Evolutionary conservation across 768 basidiomycete genomes (phyloP), one percentile per base, ranked within the genome.

Genomic region (Rhodosporidiobolus odoratus): DNA sequence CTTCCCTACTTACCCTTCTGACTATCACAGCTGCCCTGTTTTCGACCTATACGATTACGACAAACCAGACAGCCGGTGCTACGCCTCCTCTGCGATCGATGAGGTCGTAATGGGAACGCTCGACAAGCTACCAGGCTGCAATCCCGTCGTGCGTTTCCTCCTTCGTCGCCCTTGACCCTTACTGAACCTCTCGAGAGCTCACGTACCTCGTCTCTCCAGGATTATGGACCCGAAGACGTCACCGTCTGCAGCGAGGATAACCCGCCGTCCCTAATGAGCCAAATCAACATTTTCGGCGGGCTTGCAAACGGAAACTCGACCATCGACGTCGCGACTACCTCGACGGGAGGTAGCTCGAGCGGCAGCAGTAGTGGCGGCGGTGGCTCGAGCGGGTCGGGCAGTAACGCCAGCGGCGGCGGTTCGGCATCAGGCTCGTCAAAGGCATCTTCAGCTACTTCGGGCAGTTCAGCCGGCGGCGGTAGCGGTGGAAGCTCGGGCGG

Each of bases 11-110:
- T 19, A n/a, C 30, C 23, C 13, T 21, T 2, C 38, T n/a, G 30
- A 1, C 35, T 0, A 10, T 10, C 40, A 2, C 62, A 69, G 68
- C 27, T 69, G 68, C 35, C 4, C n/a, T 2, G 38, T 71, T 13
- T 71, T 71, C 47, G 69, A 71, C 1, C 53, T 71, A 2, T 47
- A 32, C 53, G 53, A 66, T 25, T 66, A 57, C 59, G 6, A n/a
- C 21, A 17, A 59, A 27, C n/a, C 13, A 9, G 27, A 61, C 13
- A 12, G 5, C 2, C 3, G 7, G 2, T 71, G 69, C 47, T 23
- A 17, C 5, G 59, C 62, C 23, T 40, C 63, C 4, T n/a, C 52
- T 0, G 53, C 65, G 21, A 41, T 62, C 59, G 38, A 53, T n/a
- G 66, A 67, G 50, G 5, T 5, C 10, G 37, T 38, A 12, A 32